Evolutionary conservation across 129 eudicot species (phyloP).

Genomic region (Solidago caesia): DNA sequence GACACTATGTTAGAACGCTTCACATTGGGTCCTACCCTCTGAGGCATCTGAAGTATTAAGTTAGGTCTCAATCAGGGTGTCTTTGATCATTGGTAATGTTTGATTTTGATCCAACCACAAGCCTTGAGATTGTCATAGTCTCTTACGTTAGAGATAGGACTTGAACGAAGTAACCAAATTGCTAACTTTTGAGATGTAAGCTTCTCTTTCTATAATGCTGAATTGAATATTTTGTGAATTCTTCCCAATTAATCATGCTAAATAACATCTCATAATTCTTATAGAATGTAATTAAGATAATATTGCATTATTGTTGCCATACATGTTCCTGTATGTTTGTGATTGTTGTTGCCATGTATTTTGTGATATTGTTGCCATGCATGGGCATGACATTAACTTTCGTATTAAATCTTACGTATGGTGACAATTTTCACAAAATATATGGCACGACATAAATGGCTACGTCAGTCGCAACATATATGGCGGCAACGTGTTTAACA

Average conservation of each 20-base stretch:
- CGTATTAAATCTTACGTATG: no score
- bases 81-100: neutral
- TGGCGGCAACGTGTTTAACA: neutral
- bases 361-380: no score
- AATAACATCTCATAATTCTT: neutral
- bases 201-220: neutral
- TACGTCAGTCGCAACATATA: neutral
- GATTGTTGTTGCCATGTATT: constrained; percentile 4
- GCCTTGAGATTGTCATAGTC: neutral
- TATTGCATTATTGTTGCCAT: neutral
- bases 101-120: constrained; percentile 3
- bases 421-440: neutral
- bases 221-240: neutral
- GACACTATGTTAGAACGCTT: neutral
- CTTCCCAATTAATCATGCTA: constrained; percentile 6
- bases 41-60: neutral
- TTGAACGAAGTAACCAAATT: neutral
- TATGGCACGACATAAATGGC: neutral
- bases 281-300: no score
- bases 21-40: neutral
- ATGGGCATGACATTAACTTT: no score
- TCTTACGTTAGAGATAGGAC: neutral
- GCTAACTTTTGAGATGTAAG: neutral
- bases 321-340: neutral
- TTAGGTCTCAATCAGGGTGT: neutral